Evolutionary conservation across 116 monocot genomes (phyloP), one percentile per base, ranked within the genome.

Genomic region (Iris pallida): DNA sequence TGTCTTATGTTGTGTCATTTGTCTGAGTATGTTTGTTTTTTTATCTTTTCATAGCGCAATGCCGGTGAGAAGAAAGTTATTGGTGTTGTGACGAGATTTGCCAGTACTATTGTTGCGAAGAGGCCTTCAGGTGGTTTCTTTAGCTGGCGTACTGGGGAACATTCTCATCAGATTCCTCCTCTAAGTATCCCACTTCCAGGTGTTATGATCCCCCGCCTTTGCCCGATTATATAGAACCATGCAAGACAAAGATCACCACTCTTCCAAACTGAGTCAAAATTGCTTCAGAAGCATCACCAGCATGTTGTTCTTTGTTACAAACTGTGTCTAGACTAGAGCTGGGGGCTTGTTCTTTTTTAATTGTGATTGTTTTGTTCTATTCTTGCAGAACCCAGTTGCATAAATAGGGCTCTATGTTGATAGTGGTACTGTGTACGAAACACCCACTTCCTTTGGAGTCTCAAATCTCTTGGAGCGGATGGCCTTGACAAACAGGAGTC

Each of bases 401-500:
- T 97, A 92, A 16, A 83, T 97, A 41, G 97, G 97, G 43, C 68
- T 97, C 2, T 97, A 90, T 70, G 76, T 92, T 53, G 88, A 92
- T 63, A 80, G 88, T 66, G 97, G 97, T 76, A 92, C 97, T 61
- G 69, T 92, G 20, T 92, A 92, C 54, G 97, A 97, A 68, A 88
- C 81, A 65, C 87, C 90, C 7, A 44, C 42, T 41, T 85, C 87
- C 42, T 83, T 54, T 57, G 97, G 97, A 20, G 81, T 73, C 43
- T 79, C 97, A 18, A 90, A 90, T 69, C 74, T 97, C 8, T 73
- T 97, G 74, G 97, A 97, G 75, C 69, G 78, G 53, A 92, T 97
- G 97, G 92, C 92, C 10, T 97, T 97, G 57, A 78, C 80, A 42
- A 97, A 97, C 70, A 85, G 97, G 63, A 97, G 90, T 62, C 97